These are phyloP conservation scores for Populus euphratica DNA, from an alignment of 345 rosid species.

Conservation along the genomic window DNA sequence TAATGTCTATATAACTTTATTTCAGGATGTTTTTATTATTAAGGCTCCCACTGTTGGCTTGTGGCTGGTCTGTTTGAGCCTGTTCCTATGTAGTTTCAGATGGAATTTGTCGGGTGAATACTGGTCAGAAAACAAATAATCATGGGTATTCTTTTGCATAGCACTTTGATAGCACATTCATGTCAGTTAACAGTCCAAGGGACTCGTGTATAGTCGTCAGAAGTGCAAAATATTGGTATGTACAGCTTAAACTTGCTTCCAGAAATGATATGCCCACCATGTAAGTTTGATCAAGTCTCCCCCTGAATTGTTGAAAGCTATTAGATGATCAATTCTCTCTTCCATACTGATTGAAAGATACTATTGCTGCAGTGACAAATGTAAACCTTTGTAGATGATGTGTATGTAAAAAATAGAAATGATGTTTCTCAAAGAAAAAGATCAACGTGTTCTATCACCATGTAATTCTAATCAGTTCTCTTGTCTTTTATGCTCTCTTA, in stretches of 20 bases:
- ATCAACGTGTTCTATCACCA: background rate
- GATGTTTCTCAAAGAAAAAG: background rate
- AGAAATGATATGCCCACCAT: background rate
- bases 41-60: background rate
- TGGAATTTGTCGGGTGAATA: background rate
- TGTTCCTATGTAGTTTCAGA: background rate
- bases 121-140: background rate
- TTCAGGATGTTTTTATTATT: background rate
- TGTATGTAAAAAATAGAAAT: background rate
- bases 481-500: too few relatives aligned
- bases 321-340: background rate
- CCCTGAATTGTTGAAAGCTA: background rate
- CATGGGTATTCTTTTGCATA: background rate
- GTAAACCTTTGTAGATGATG: background rate
- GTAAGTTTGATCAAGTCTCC: background rate
- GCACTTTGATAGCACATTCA: background rate
- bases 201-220: background rate
- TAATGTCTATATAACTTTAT: background rate
- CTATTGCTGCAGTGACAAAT: background rate
- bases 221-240: slow-evolving; percentile 2
- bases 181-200: background rate
- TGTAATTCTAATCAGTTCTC: background rate
- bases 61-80: background rate
- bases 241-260: background rate
- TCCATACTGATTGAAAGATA: background rate